Evolutionary conservation across 768 basidiomycete genomes (phyloP), one percentile per base, ranked within the genome.

Genomic region (Harrya chromipes): DNA sequence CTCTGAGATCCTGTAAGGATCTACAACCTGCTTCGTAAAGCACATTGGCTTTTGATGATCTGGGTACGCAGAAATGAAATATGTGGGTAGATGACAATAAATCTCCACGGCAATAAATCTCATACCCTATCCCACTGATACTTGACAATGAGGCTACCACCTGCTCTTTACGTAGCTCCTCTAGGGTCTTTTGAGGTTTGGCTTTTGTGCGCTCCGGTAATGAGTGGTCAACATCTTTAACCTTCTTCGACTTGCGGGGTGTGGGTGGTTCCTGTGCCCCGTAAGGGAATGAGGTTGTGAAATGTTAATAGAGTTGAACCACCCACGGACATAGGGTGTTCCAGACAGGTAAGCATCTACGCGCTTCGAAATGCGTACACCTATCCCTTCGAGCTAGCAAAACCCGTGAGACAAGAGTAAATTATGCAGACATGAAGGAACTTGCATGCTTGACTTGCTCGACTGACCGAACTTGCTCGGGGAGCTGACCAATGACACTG

Each of bases 21-120:
- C 46, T 63, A 50, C 79, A 81, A 4, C 84, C 84, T 6, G 74
- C 76, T 6, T 72, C 70, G 35, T 77, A 72, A 3, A 85, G 71
- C n/a, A 70, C 58, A 31, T 68, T 62, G 9, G 81, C 81, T 19
- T 63, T 63, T 12, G 37, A 43, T 19, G 20, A 12, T 35, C 65
- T 62, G 38, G 43, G 16, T n/a, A 39, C 31, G 38, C 42, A 23
- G 19, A 40, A 45, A 34, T 46, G 39, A 51, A 17, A 40, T 20
- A 35, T 16, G 12, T 14, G 16, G 16, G 35, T 14, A 12, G n/a
- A 29, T 0, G 27, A 20, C 13, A 41, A 34, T 38, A 38, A n/a
- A 19, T 16, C 26, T 34, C 50, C 67, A 29, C 0, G 27, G 23
- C 19, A 43, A 34, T 40, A 42, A n/a, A 19, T n/a, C 29, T 36